phyloP scores from a whole-genome alignment of 768 basidiomycete species.

The Lactifluus echinatus region DNA sequence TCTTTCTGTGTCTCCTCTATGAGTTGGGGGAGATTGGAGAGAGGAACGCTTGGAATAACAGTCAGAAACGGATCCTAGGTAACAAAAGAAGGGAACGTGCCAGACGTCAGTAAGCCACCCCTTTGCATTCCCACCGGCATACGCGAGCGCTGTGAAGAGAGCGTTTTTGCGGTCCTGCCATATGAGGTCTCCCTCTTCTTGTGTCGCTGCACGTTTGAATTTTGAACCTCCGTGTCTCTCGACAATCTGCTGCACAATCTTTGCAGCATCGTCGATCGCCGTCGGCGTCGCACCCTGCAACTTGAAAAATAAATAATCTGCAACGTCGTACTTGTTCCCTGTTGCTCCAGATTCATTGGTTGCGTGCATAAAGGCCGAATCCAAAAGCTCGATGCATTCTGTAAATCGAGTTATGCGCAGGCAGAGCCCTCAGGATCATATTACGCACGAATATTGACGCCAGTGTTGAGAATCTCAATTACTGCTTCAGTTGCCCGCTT shows the following conservation, averaged over 20 bases:
- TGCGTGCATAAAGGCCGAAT: constrained; percentile 27
- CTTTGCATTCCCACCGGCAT: constrained; percentile 58
- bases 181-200: constrained; percentile 65
- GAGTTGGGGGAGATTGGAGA: constrained; percentile 29
- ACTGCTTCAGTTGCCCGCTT: constrained; percentile 72
- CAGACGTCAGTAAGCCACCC: constrained; percentile 88
- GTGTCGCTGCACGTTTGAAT: constrained; percentile 66
- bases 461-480: constrained; percentile 67
- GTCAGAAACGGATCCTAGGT: neutral
- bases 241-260: constrained; percentile 50
- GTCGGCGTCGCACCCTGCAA: constrained; percentile 62
- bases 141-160: constrained; percentile 60
- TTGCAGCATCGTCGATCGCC: constrained; percentile 49
- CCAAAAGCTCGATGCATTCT: constrained; percentile 87
- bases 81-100: constrained; percentile 31
- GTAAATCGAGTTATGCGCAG: neutral
- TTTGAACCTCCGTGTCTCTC: constrained; percentile 50
- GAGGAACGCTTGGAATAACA: constrained; percentile 25
- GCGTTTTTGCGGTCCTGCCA: constrained; percentile 88
- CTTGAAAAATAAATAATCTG: constrained; percentile 85
- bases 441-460: constrained; percentile 63
- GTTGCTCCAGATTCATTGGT: neutral
- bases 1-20: constrained; percentile 39
- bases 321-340: neutral
- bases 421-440: neutral